A percentile compares a stretch with the other conserved stretches of the same genome.
Evolutionary conservation across 495 filamentous ascomycete genomes (phyloP).

Genomic region (Aspergillus cavernicola): DNA sequence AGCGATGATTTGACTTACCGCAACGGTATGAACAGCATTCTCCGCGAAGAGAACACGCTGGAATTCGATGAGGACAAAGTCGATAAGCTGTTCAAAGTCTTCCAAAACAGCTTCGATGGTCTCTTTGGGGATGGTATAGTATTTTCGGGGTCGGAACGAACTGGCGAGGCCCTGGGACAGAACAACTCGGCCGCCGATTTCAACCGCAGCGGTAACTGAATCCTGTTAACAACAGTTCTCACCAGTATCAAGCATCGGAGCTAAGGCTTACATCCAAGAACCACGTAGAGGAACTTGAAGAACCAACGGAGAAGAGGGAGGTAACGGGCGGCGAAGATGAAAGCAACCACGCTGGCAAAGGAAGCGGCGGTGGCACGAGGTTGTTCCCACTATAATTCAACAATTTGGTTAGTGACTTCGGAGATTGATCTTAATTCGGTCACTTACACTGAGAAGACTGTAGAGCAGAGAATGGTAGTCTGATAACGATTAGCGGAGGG

Average conservation of each 20-base stretch:
- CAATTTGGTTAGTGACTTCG: too few species aligned
- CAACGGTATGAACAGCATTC: constrained; percentile 76
- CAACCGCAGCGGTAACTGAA: constrained; percentile 67
- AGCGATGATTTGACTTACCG: constrained; percentile 51
- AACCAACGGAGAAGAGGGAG: constrained; percentile 82
- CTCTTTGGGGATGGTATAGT: constrained; percentile 87
- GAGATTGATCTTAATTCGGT: neutral
- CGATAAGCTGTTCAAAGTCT: constrained; percentile 85
- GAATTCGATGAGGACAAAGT: constrained; percentile 96
- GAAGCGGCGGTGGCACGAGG: constrained; percentile 81
- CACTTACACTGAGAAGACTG: constrained; percentile 71
- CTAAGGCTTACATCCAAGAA: constrained; percentile 55
- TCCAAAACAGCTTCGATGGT: constrained; percentile 75
- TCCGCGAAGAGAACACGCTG: constrained; percentile 94
- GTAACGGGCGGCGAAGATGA: constrained; percentile 89
- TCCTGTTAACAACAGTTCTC: constrained; percentile 1
- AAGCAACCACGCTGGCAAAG: constrained; percentile 64
- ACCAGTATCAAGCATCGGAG: neutral
- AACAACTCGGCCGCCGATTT: constrained; percentile 71
- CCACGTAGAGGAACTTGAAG: constrained; percentile 78
- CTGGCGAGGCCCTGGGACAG: constrained; percentile 76
- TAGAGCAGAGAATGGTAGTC: constrained; percentile 96
- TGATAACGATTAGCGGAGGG: constrained; percentile 22
- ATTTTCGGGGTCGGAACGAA: constrained; percentile 83
- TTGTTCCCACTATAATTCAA: constrained; percentile 67